These are phyloP conservation scores for Didymella pinodella DNA, from an alignment of 2,329 filamentous ascomycete species.

Conservation along the genomic window DNA sequence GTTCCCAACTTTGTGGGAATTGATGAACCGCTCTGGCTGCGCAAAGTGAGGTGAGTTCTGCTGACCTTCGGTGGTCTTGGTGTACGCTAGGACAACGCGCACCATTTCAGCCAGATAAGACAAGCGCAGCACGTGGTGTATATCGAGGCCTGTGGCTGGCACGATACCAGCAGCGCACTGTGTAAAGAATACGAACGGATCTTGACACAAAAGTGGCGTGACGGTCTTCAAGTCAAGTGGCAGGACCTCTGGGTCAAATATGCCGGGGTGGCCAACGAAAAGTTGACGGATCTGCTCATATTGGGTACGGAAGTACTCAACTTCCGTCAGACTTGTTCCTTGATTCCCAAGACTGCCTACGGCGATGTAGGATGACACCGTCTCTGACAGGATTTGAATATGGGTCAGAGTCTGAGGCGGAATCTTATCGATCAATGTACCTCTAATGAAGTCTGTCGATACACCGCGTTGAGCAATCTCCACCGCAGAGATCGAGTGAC, in stretches of 20 bases:
- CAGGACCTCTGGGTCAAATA: slow-evolving; percentile 48
- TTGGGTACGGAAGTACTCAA: slow-evolving; percentile 72
- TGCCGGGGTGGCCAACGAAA: slow-evolving; percentile 66
- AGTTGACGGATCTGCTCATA: slow-evolving; percentile 78
- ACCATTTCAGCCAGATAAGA: slow-evolving; percentile 93
- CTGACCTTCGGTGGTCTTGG: slow-evolving; percentile 22
- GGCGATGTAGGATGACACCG: slow-evolving; percentile 82
- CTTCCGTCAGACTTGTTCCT: slow-evolving; percentile 67
- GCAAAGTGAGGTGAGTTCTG: slow-evolving; percentile 19
- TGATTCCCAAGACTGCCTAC: slow-evolving; percentile 73
- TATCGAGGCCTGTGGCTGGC: slow-evolving; percentile 73
- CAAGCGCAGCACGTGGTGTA: slow-evolving; percentile 80
- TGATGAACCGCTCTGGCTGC: slow-evolving; percentile 37
- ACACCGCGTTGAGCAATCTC: slow-evolving; percentile 93
- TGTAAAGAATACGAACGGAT: slow-evolving; percentile 81
- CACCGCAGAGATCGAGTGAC: slow-evolving; percentile 83
- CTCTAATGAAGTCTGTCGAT: slow-evolving; percentile 70
- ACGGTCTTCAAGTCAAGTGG: slow-evolving; percentile 55
- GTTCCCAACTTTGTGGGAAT: slow-evolving; percentile 34
- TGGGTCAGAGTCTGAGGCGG: slow-evolving; percentile 85
- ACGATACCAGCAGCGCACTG: slow-evolving; percentile 77
- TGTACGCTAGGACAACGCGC: slow-evolving; percentile 73
- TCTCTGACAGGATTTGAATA: slow-evolving; percentile 87
- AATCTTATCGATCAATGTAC: slow-evolving; percentile 82
- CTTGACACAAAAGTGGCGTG: slow-evolving; percentile 69